A percentile compares a stretch with the other conserved stretches of the same genome.
Evolutionary conservation across 1,139 yeast genomes (phyloP).

Genomic region (Protomyces lactucae-debilis): DNA sequence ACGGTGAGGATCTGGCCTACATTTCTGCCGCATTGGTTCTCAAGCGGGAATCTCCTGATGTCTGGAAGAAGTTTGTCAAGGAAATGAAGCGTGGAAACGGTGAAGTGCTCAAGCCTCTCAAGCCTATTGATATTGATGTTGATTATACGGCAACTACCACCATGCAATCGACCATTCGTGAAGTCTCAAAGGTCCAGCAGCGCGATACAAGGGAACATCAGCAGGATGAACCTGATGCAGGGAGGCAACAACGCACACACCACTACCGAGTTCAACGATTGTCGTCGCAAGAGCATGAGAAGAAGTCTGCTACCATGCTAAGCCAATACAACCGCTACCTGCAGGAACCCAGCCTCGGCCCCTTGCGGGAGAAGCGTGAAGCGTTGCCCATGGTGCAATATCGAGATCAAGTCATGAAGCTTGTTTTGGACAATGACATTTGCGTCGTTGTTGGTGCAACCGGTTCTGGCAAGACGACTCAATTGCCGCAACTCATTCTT

Average conservation of each 20-base stretch:
- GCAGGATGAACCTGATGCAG: background rate
- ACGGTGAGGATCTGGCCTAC: conserved; percentile 28
- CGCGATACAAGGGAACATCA: background rate
- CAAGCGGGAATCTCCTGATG: conserved; percentile 27
- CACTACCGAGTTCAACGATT: conserved; percentile 1
- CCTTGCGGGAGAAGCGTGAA: conserved; percentile 28
- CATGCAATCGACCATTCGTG: conserved; percentile 9
- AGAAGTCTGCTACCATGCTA: conserved; percentile 11
- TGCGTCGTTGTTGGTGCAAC: conserved; percentile 92
- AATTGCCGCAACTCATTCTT: conserved; percentile 75
- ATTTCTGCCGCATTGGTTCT: conserved; percentile 30
- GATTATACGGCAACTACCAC: conserved; percentile 4
- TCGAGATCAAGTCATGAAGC: conserved; percentile 26
- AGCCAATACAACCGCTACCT: conserved; percentile 19
- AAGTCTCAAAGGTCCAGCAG: background rate
- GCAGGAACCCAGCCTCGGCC: conserved; percentile 7
- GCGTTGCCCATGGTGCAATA: conserved; percentile 31
- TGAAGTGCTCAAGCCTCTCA: conserved; percentile 26
- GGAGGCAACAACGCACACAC: conserved; percentile 1
- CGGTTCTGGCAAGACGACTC: conserved; percentile 97
- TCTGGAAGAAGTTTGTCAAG: conserved; percentile 30
- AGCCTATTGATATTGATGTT: conserved; percentile 27
- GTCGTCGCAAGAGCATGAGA: conserved; percentile 6
- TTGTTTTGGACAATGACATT: conserved; percentile 54
- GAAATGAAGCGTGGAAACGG: conserved; percentile 31